A percentile compares a stretch with the other conserved stretches of the same genome.
These are phyloP conservation scores for Fusarium decemcellulare DNA, from an alignment of 2,329 filamentous ascomycete species.

Conservation along the genomic window DNA sequence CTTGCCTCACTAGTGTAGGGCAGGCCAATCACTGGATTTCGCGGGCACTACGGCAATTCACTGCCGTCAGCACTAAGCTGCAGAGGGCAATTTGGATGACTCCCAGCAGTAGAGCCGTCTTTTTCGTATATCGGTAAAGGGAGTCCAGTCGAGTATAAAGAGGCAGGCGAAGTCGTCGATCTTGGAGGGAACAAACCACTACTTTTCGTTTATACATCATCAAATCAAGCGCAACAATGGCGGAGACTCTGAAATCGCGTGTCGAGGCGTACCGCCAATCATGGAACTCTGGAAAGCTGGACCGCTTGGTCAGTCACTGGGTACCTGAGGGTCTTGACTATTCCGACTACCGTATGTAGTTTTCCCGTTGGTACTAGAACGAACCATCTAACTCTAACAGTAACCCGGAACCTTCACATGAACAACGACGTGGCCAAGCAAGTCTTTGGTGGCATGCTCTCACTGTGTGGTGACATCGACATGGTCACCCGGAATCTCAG, in stretches of 20 bases:
- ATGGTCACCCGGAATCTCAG: slow-evolving; percentile 1
- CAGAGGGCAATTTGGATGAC: too few relatives aligned
- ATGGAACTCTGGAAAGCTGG: slow-evolving; percentile 6
- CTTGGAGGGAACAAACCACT: too few relatives aligned
- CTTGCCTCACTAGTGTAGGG: too few relatives aligned
- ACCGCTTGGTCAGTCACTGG: background rate
- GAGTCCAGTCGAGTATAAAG: too few relatives aligned
- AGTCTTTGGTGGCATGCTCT: slow-evolving; percentile 7
- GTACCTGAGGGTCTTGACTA: slow-evolving; percentile 3
- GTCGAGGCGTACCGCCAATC: slow-evolving; percentile 5
- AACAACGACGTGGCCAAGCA: slow-evolving; percentile 1
- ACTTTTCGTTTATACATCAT: too few relatives aligned
- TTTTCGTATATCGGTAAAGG: too few relatives aligned
- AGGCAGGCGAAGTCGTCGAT: too few relatives aligned
- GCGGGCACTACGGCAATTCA: too few relatives aligned
- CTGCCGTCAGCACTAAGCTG: too few relatives aligned
- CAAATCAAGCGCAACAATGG: background rate
- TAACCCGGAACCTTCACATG: slow-evolving; percentile 4
- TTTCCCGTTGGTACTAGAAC: background rate
- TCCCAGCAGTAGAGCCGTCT: too few relatives aligned
- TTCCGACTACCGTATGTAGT: slow-evolving; percentile 6
- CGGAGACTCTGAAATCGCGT: background rate
- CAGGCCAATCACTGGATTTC: too few relatives aligned
- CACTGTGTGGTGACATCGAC: slow-evolving; percentile 1
- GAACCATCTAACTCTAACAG: background rate